Base-by-base conservation (phyloP, 139 green algal species). In the Chlamydomonas applanata region DNA sequence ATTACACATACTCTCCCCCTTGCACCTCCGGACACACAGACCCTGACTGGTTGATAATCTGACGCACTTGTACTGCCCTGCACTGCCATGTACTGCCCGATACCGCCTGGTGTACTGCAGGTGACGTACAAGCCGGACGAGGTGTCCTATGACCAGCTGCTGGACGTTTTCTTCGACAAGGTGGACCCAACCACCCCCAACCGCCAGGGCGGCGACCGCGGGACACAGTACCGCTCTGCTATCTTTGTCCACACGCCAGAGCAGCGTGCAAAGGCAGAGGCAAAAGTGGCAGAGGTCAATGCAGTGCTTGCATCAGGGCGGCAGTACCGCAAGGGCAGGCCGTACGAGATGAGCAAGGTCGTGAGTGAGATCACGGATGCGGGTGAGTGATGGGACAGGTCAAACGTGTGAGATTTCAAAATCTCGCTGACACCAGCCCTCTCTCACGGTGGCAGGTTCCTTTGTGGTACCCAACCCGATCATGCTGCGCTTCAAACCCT, bases 171-270 rank as follows among this genome's bases (percentile, higher is more conserved):
- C 72, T 94, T 92, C 63, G 65, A 82, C 71, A 79, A 82, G 20
- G 78, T 88, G 1, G 91, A 97, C 77, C 90, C 91, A 20, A 97
- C 90, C 33, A 92, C 88, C 0, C 71, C 84, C 14, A 93, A 97
- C 85, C 80, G 86, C 27, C 90, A 92, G 72, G 91, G 91, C 63
- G 80, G 80, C 59, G 92, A 97, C 76, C 53, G 75, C 1, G 92
- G 92, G 34, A 94, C 89, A 5, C 91, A 95, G 82, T 96, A 97
- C 87, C 83, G 93, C 17, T 86, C 69, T 30, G 91, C 73, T n/a
- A 90, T 97, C 30, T 97, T 93, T 83, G 90, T 83, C 67, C 88
- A 97, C 54, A 57, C 74, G 24, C 52, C 71, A 25, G 56, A 62
- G 35, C 75, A 80, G 67, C 64, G 71, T 44, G 56, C 34, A 9